Base-by-base conservation (phyloP, 371 early-diverging fungal genomes). In the Actinomortierella wolfii region DNA sequence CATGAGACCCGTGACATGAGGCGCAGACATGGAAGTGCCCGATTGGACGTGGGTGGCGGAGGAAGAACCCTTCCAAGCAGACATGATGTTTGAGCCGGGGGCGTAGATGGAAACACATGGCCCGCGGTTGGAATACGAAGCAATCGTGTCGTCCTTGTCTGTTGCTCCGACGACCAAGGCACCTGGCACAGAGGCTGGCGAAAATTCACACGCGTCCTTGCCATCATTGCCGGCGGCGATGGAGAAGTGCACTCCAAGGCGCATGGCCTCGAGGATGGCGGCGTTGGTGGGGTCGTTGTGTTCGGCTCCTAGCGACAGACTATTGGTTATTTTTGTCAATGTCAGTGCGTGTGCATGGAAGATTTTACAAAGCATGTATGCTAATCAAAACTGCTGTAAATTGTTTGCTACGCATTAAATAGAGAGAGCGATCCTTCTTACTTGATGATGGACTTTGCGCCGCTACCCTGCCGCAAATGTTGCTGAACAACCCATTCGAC, bases 161-260 rank as follows among this genome's bases (percentile, higher is more conserved):
- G 91, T 89, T 0, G 94, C 94, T 8, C 95, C 99, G 8, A 96
- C 96, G 0, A 96, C 96, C 47, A 97, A 78, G 1, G 93, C 95
- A 39, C 87, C 81, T 8, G 83, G 77, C 2, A 90, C 89, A 17
- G 91, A 87, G 17, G 92, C 93, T 21, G 99, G 97, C 0, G 94
- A 92, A 55, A 85, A 88, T 39, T 80, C 68, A 73, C 97, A 97
- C 1, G 97, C 97, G 68, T 93, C 88, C 58, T 79, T 80, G 44
- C 79, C 84, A 43, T 83, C 82, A 49, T 86, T 87, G 11, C 87
- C 87, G 14, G 87, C 86, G 53, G 86, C 86, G 39, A 86, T 77
- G 0, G 78, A 64, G 44, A 86, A 81, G 63, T 86, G 84, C 14
- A 86, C 77, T 8, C 86, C 87, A 14, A 79, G 67, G 13, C 54